A percentile compares a stretch with the other conserved stretches of the same genome.
phyloP scores from a whole-genome alignment of 2,329 filamentous ascomycete genomes.

The Malbranchea zuffiana region DNA sequence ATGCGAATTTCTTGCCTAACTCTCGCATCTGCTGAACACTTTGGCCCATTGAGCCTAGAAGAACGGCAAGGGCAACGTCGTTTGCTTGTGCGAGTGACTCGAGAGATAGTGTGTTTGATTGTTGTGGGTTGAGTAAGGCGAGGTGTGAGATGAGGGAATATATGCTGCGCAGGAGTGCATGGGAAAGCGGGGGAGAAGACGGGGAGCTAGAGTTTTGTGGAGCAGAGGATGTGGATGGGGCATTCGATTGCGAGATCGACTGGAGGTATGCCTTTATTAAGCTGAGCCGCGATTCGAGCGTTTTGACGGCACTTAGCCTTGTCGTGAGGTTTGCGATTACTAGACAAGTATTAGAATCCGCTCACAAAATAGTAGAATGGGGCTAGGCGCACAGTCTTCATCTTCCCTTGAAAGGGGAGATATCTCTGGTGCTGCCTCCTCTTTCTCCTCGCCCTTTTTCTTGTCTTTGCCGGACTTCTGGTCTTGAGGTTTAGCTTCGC shows the following conservation, averaged over 20 bases:
- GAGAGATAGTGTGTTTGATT: conserved; percentile 52
- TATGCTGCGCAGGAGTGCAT: conserved; percentile 74
- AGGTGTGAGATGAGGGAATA: conserved; percentile 75
- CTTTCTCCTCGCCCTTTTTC: conserved; percentile 22
- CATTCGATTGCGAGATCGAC: conserved; percentile 50
- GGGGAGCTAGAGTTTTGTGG: conserved; percentile 23
- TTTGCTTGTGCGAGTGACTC: conserved; percentile 70
- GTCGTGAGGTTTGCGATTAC: conserved; percentile 62
- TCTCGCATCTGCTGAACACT: conserved; percentile 61
- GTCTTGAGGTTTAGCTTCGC: conserved; percentile 13
- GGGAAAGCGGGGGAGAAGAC: conserved; percentile 35
- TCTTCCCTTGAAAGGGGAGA: conserved; percentile 46
- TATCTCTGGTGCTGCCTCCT: conserved; percentile 20
- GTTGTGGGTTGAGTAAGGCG: conserved; percentile 65
- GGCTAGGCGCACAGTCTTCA: conserved; percentile 45
- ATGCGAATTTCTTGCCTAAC: conserved; percentile 60
- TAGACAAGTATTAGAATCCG: conserved; percentile 18
- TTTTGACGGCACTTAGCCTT: conserved; percentile 86
- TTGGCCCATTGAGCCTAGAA: conserved; percentile 65
- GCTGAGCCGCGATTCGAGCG: conserved; percentile 68
- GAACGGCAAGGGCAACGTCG: conserved; percentile 66
- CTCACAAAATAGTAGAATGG: not conserved
- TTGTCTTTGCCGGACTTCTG: conserved; percentile 18
- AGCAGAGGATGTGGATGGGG: conserved; percentile 42
- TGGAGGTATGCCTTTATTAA: conserved; percentile 68